These are phyloP conservation scores for Entamoeba histolytica DNA, from an alignment of 208 protist species.

Conservation along the genomic window DNA sequence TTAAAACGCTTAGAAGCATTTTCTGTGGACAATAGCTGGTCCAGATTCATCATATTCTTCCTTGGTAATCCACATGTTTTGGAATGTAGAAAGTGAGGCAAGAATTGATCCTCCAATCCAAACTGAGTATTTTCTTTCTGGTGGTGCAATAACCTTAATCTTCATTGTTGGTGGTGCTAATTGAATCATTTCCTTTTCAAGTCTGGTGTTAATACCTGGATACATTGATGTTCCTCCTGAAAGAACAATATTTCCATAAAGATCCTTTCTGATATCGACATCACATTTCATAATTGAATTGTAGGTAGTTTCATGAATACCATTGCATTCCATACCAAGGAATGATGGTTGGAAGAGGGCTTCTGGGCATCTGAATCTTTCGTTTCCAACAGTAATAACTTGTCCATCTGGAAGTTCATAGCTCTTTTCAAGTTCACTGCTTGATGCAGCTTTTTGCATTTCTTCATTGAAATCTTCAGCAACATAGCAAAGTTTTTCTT, in stretches of 20 bases:
- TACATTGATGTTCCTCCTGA: too few species aligned
- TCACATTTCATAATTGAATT: too few species aligned
- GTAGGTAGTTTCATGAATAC: too few species aligned
- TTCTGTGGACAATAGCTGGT: slow-evolving; percentile 8
- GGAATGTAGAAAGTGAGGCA: slow-evolving; percentile 10
- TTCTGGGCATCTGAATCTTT: too few species aligned
- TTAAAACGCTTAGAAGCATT: not conserved
- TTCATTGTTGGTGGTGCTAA: too few species aligned
- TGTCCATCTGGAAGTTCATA: slow-evolving; percentile 20
- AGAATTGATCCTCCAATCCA: slow-evolving; percentile 26
- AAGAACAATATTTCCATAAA: too few species aligned
- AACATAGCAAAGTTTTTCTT: slow-evolving; percentile 7
- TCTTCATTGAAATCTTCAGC: slow-evolving; percentile 1
- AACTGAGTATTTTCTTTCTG: slow-evolving; percentile 15
- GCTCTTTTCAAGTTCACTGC: not conserved
- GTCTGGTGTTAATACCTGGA: too few species aligned
- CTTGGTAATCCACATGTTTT: slow-evolving; percentile 18
- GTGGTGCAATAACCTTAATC: slow-evolving; percentile 17
- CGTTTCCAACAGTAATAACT: too few species aligned
- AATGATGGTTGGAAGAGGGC: too few species aligned
- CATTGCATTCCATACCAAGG: too few species aligned
- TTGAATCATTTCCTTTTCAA: too few species aligned
- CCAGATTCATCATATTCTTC: slow-evolving; percentile 20
- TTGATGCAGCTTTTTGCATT: not conserved
- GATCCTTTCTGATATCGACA: too few species aligned